Percentiles rank a stretch among this genome's conserved stretches.
Conservation (phyloP, 1,284 basidiomycete genomes). For the Taiwanofungus camphoratus region DNA sequence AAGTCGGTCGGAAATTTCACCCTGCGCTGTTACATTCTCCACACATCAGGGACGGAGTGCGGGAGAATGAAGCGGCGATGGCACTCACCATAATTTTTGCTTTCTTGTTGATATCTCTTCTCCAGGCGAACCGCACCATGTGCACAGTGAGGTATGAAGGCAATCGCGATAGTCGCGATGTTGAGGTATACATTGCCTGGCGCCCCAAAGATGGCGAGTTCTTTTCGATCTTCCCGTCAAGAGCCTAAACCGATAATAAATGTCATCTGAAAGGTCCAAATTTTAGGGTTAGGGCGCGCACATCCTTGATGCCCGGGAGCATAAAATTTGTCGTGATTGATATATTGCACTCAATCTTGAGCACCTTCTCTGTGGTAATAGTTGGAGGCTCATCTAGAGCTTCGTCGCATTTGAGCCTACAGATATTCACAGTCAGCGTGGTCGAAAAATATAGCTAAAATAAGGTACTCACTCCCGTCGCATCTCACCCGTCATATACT, state of each 20-base stretch:
- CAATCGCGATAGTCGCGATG: slow-evolving; percentile 78
- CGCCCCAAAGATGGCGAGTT: slow-evolving; percentile 75
- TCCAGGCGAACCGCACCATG: slow-evolving; percentile 96
- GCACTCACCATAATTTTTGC: slow-evolving; percentile 79
- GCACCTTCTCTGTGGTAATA: slow-evolving; percentile 64
- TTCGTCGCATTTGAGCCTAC: slow-evolving; percentile 74
- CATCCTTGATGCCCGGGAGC: slow-evolving; percentile 81
- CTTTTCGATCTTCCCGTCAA: slow-evolving; percentile 87
- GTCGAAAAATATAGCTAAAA: slow-evolving; percentile 1
- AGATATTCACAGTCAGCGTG: neutral
- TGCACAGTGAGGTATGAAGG: slow-evolving; percentile 85
- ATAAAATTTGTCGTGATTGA: slow-evolving; percentile 83
- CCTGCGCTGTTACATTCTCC: slow-evolving; percentile 56
- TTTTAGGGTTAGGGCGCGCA: slow-evolving; percentile 31
- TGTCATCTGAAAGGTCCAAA: neutral
- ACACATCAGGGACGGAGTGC: neutral
- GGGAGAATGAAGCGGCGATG: neutral
- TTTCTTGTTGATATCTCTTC: slow-evolving; percentile 86
- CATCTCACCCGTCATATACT: slow-evolving; percentile 82
- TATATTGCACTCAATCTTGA: slow-evolving; percentile 95
- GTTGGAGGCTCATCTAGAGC: slow-evolving; percentile 74
- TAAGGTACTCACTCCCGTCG: slow-evolving; percentile 63
- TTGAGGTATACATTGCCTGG: slow-evolving; percentile 80
- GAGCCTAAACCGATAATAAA: slow-evolving; percentile 42
- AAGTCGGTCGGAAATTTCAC: slow-evolving; percentile 91